Evolutionary conservation across 768 basidiomycete species (phyloP), one percentile per base, ranked within the genome.

Genomic region (Boletus vermiculosoides): DNA sequence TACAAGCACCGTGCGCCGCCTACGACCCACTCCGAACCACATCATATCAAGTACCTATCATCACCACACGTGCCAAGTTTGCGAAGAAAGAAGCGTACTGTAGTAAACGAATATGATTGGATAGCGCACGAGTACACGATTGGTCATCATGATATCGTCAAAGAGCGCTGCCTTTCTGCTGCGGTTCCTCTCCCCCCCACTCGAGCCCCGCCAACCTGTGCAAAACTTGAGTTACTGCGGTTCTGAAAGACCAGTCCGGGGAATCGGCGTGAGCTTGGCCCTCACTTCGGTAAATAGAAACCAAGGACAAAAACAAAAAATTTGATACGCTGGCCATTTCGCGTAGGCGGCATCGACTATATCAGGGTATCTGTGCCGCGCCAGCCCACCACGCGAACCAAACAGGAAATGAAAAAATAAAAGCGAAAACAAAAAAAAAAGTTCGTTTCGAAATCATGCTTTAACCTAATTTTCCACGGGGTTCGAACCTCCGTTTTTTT

Each of bases 221-320:
- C 40, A 7, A n/a, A n/a, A 28, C 28, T 28, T 28, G 28, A n/a
- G 39, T 34, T 18, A 36, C 41, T 23, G 58, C 51, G 28, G 28
- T 28, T 28, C 28, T n/a, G n/a, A 25, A 5, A 28, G 28, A 28
- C 28, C 6, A 28, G 28, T 28, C 28, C 28, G 28, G 28, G 18
- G 15, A 10, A 37, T 40, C 57, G 60, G 60, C 16, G 3, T 60
- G 66, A 66, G 66, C 31, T 33, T 57, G 9, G 47, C 57, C 31
- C 66, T 54, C 66, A 66, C 54, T 54, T 60, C 59, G 66, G 66
- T 61, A 67, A 28, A 48, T 1, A 9, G 10, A 40, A 33, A 30
- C 5, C 3, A 31, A 16, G 16, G 30, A 30, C 20, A 22, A 13
- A n/a, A 13, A n/a, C 4, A 42, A 23, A 30, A 30, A 30, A 30